A percentile compares a stretch with the other conserved stretches of the same genome.
phyloP scores from a whole-genome alignment of 495 filamentous ascomycete genomes.

The Lasiosphaeris hirsuta region DNA sequence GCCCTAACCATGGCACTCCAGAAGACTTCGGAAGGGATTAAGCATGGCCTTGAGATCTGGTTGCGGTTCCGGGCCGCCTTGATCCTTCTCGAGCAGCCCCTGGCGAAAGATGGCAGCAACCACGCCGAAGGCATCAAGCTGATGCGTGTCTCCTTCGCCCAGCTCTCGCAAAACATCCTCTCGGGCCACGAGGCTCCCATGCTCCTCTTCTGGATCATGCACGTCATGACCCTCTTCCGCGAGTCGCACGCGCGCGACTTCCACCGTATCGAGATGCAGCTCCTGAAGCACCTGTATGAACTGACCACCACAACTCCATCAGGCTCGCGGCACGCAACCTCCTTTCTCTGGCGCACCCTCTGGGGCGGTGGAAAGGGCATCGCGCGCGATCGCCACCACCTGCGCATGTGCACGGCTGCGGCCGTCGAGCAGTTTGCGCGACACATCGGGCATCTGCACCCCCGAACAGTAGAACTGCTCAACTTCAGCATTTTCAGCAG shows the following conservation, averaged over 20 bases:
- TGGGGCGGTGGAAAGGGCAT: background rate
- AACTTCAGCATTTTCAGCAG: constrained; percentile 5
- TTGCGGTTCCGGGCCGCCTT: constrained; percentile 11
- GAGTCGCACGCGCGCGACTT: background rate
- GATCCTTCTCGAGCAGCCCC: constrained; percentile 1
- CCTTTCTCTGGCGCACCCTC: constrained; percentile 1
- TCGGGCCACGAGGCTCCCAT: background rate
- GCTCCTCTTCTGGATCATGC: constrained; percentile 9
- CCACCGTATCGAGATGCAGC: background rate
- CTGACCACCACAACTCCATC: background rate
- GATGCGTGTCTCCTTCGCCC: constrained; percentile 15
- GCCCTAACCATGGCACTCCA: background rate
- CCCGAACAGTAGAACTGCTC: background rate
- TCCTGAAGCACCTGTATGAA: constrained; percentile 4
- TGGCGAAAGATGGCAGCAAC: background rate
- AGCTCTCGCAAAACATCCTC: constrained; percentile 5
- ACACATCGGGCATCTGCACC: background rate
- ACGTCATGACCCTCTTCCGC: constrained; percentile 9
- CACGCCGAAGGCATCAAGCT: constrained; percentile 6
- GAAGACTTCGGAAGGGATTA: background rate
- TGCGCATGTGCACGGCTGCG: background rate
- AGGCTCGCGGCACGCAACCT: background rate
- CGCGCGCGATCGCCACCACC: background rate
- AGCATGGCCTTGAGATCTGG: background rate
- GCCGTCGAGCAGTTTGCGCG: background rate